Evolutionary conservation across 2,329 filamentous ascomycete genomes (phyloP), one percentile per base, ranked within the genome.

Genomic region (Xylariaceae sp.): DNA sequence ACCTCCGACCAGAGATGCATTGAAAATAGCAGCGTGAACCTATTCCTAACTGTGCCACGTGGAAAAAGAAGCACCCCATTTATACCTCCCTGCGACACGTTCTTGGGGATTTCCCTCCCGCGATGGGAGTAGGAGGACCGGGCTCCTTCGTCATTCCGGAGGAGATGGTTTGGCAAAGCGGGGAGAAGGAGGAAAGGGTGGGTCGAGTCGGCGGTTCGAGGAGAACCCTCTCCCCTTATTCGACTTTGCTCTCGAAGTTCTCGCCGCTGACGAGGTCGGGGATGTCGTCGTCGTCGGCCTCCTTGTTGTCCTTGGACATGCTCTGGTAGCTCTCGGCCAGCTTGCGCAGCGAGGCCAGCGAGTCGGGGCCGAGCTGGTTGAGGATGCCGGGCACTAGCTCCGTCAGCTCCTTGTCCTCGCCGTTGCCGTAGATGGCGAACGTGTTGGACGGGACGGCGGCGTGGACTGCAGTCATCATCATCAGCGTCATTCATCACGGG

Each of bases 401-500:
- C 44, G 92, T 98, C 51, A 98, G 85, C 74, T 98, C 92, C 80
- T 98, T 98, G 72, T 98, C 92, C 73, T 98, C 92, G 49, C 90
- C 92, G 65, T 87, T 82, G 55, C 92, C 92, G 75, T 96, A 98
- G 74, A 98, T 93, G 69, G 92, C 92, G 67, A 96, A 98, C 65
- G 92, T 98, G 81, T 98, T 98, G 67, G 89, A 80, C 56, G 90
- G 88, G 52, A 96, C 89, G 43, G 92, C 86, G 49, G 90, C 92
- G 72, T 98, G 92, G 50, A 98, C 92, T 98, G 52, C 32, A 26
- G 5, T 19, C n/a, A n/a, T n/a, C n/a, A n/a, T n/a, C n/a, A n/a
- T n/a, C n/a, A n/a, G n/a, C n/a, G n/a, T n/a, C n/a, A n/a, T n/a
- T n/a, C n/a, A n/a, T n/a, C n/a, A n/a, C n/a, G n/a, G n/a, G n/a